Evolutionary conservation across 306 rosid genomes (phyloP), one percentile per base, ranked within the genome.

Genomic region (Oemleria cerasiformis): DNA sequence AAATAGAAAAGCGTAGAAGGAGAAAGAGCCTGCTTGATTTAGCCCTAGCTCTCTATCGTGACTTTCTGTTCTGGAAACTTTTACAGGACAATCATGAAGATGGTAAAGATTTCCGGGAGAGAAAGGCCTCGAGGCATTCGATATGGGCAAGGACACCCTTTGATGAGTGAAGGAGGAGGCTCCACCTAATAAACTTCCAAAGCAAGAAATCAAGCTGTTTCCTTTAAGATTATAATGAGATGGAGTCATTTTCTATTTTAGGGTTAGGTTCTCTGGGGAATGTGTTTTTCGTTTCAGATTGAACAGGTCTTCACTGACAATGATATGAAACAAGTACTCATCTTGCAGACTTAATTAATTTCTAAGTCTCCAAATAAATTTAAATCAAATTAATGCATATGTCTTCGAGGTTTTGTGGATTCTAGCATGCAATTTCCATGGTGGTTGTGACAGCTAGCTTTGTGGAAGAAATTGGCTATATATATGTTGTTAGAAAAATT

Each of bases 11-110:
- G 36, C 36, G 0, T 30, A 4, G 36, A 4, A 30, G 36, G 36
- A 30, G 36, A 30, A 30, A 30, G 36, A 30, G 36, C 2, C 36
- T n/a, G n/a, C n/a, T 30, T 30, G 36, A 30, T 40, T 73, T 12
- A 49, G 40, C 20, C 42, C 62, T 23, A 13, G 50, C 50, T 45
- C 36, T 30, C 36, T 30, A 30, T 45, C 58, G 63, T 70, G 73
- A 83, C 75, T 74, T 82, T 49, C n/a, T 74, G 55, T 30, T 75
- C 53, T 67, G 62, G 71, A 40, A 65, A 34, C 13, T 56, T 23
- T 71, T 78, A 70, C 91, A 87, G 89, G 83, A 70, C 42, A 51
- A 23, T 51, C 70, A 76, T 63, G 86, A 85, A 90, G 86, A 82
- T 72, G 81, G 76, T 58, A 72, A 80, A 67, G 85, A 70, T 73